phyloP scores from a whole-genome alignment of 495 filamentous ascomycete genomes.

The Aspergillus ostianus region DNA sequence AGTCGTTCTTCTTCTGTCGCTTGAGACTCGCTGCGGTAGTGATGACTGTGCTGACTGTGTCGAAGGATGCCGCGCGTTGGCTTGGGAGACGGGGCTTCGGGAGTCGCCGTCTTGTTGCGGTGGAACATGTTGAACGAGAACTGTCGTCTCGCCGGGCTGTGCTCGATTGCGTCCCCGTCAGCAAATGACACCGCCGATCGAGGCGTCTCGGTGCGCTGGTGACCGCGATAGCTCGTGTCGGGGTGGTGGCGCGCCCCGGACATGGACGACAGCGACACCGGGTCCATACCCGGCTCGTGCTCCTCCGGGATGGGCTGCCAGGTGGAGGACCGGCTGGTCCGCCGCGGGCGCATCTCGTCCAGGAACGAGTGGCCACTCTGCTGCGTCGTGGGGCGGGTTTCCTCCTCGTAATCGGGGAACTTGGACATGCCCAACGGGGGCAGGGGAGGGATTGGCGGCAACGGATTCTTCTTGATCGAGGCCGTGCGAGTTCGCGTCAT shows the following conservation, averaged over 20 bases:
- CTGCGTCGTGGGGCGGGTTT: conserved; percentile 31
- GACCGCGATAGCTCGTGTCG: conserved; percentile 40
- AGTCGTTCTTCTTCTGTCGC: conserved; percentile 83
- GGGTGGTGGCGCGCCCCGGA: conserved; percentile 33
- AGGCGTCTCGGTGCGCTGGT: conserved; percentile 34
- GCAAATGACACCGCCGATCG: conserved; percentile 27
- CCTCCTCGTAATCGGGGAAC: conserved; percentile 58
- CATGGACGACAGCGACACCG: conserved; percentile 24
- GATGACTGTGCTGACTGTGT: conserved; percentile 38
- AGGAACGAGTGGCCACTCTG: conserved; percentile 47
- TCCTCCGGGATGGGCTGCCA: conserved; percentile 35
- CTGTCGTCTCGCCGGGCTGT: conserved; percentile 57
- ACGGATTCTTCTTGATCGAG: conserved; percentile 37
- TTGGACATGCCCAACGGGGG: conserved; percentile 87
- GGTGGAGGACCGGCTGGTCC: conserved; percentile 27
- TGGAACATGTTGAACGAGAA: conserved; percentile 92
- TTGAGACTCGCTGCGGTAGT: conserved; percentile 12
- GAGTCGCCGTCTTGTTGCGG: conserved; percentile 39
- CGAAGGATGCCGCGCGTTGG: conserved; percentile 41
- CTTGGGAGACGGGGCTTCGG: conserved; percentile 19
- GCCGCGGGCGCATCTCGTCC: conserved; percentile 55
- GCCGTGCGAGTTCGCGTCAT: conserved; percentile 32
- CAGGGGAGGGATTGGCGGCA: conserved; percentile 40
- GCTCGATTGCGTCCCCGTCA: neutral
- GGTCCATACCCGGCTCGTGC: conserved; percentile 24